A percentile compares a stretch with the other conserved stretches of the same genome.
Conservation (phyloP, 257 asterid genomes). For the Leptodermis oblonga region DNA sequence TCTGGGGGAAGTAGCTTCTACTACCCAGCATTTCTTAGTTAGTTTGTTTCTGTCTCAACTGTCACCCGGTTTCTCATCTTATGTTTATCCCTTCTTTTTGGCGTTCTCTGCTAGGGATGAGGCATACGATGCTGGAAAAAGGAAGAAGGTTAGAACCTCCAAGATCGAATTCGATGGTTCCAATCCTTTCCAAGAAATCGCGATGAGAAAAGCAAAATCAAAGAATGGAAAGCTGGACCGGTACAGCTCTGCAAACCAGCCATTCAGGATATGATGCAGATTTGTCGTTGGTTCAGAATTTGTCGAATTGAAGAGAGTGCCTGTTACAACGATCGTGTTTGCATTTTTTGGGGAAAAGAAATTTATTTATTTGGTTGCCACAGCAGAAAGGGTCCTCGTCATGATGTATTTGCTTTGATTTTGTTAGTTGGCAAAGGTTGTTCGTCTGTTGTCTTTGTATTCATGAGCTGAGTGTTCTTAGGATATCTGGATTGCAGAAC, state of each 20-base stretch:
- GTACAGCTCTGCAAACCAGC: conserved; percentile 41
- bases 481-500: neutral
- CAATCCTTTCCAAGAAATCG: conserved; percentile 74
- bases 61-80: neutral
- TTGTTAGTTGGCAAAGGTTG: neutral
- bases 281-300: neutral
- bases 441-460: neutral
- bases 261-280: conserved; percentile 51
- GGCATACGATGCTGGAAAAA: conserved; percentile 89
- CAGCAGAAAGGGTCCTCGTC: neutral
- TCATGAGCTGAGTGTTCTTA: neutral
- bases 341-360: neutral
- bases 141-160: conserved; percentile 68
- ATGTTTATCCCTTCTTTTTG: neutral
- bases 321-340: neutral
- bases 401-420: neutral
- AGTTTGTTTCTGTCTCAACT: too few species aligned
- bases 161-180: conserved; percentile 48
- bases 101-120: conserved; percentile 61
- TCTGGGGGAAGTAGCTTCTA: neutral
- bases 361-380: neutral
- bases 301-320: conserved; percentile 13
- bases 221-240: conserved; percentile 44
- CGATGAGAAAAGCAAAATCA: conserved; percentile 36
- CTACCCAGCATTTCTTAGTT: neutral